A percentile compares a stretch with the other conserved stretches of the same genome.
These are phyloP conservation scores for Stenocarpella maydis DNA, from an alignment of 2,329 filamentous ascomycete species.

Conservation along the genomic window DNA sequence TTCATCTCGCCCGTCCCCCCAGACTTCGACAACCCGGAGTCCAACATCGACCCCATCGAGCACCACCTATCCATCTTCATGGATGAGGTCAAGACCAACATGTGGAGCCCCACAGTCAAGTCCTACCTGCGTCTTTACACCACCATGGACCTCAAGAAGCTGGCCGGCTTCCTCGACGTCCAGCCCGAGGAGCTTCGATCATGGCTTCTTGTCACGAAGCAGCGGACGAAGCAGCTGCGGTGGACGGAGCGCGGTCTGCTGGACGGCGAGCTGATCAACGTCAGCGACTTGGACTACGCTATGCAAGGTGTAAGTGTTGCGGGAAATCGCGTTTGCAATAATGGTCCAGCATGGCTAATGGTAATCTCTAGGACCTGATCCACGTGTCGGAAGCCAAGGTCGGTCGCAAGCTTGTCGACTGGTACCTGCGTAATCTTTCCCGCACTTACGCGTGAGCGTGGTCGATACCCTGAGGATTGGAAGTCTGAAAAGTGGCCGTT, in stretches of 20 bases:
- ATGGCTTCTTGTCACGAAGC: conserved; percentile 97
- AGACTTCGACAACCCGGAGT: conserved; percentile 95
- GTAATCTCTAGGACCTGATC: conserved; percentile 77
- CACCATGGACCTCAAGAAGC: conserved; percentile 98
- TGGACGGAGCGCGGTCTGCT: conserved; percentile 91
- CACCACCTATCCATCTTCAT: conserved; percentile 98
- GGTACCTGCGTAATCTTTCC: conserved; percentile 97
- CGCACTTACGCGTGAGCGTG: conserved; percentile 79
- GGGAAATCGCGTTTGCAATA: conserved; percentile 1
- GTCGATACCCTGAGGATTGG: conserved; percentile 20
- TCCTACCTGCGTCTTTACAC: conserved; percentile 99
- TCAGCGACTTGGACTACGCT: conserved; percentile 96
- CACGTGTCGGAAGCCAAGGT: conserved; percentile 99
- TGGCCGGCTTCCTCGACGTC: conserved; percentile 95
- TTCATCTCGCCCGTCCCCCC: conserved; percentile 98
- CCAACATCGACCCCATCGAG: conserved; percentile 96
- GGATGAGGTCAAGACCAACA: conserved; percentile 99
- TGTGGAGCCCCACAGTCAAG: conserved; percentile 97
- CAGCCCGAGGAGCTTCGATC: conserved; percentile 94
- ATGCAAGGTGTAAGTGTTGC: conserved; percentile 81
- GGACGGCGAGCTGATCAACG: conserved; percentile 91
- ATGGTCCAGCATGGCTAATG: conserved; percentile 39
- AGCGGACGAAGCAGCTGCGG: conserved; percentile 94
- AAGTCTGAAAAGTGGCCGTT: conserved; percentile 14
- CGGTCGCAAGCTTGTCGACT: conserved; percentile 95